Conservation (phyloP, 306 rosid genomes). For the Inga leiocalycina region DNA sequence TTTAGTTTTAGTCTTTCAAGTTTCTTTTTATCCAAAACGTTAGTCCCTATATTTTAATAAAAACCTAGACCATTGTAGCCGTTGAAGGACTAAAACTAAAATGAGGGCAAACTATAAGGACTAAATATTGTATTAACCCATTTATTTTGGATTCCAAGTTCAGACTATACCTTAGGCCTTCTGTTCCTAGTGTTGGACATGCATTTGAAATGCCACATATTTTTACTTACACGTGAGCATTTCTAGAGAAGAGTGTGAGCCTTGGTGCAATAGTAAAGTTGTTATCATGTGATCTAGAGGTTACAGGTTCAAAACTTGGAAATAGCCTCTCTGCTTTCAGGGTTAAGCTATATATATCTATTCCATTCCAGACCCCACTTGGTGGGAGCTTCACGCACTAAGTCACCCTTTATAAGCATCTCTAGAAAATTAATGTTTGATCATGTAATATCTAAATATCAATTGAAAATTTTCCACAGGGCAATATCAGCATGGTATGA, state of each 20-base stretch:
- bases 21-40: too few relatives aligned
- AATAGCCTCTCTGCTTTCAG: too few relatives aligned
- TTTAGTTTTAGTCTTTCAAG: too few relatives aligned
- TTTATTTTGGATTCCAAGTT: slow-evolving; percentile 12
- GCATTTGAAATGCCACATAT: not conserved
- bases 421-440: not conserved
- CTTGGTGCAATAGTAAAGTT: too few relatives aligned
- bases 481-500: slow-evolving; percentile 89
- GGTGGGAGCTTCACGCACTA: not conserved
- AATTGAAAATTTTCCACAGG: slow-evolving; percentile 46
- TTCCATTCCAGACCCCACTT: not conserved
- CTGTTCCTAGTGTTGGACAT: not conserved
- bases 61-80: too few relatives aligned
- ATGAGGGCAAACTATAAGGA: too few relatives aligned
- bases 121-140: too few relatives aligned
- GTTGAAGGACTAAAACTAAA: too few relatives aligned
- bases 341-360: too few relatives aligned
- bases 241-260: too few relatives aligned
- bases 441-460: not conserved
- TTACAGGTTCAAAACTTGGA: too few relatives aligned
- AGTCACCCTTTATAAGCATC: not conserved
- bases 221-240: not conserved
- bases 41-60: too few relatives aligned
- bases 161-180: not conserved
- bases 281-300: not conserved